Conservation (phyloP, 441 rosid genomes). For the Oxalis stricta region DNA sequence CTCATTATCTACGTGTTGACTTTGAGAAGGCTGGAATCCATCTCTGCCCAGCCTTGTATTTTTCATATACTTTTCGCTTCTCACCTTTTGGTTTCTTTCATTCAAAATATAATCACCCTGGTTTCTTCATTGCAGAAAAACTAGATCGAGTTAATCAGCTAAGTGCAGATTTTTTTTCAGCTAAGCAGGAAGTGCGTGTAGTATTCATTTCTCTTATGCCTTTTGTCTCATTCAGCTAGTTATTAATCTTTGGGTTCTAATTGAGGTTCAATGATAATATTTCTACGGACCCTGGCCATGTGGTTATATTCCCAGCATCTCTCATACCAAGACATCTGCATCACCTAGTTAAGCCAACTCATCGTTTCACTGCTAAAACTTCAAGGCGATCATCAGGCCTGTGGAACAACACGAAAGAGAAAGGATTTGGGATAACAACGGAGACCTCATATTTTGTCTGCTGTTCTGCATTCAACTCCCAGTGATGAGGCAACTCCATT, state of each 20-base stretch:
- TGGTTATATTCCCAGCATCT: slow-evolving; percentile 70
- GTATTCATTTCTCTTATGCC: slow-evolving; percentile 1
- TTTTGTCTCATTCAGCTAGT: neutral
- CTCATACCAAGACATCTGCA: slow-evolving; percentile 59
- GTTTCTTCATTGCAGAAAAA: slow-evolving; percentile 48
- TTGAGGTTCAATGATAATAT: slow-evolving; percentile 75
- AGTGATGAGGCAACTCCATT: slow-evolving; percentile 62
- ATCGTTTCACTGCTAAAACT: slow-evolving; percentile 22
- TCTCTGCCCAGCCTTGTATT: slow-evolving; percentile 46
- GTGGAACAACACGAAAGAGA: slow-evolving; percentile 24
- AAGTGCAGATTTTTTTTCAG: slow-evolving; percentile 44
- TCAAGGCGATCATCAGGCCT: slow-evolving; percentile 24
- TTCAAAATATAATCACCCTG: slow-evolving; percentile 6
- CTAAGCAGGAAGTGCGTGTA: slow-evolving; percentile 59
- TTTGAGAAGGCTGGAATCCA: slow-evolving; percentile 96
- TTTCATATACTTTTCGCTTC: slow-evolving; percentile 9
- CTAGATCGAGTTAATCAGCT: slow-evolving; percentile 66
- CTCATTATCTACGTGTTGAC: slow-evolving; percentile 56
- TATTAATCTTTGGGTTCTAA: slow-evolving; percentile 6
- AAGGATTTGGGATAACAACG: slow-evolving; percentile 57
- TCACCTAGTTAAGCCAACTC: slow-evolving; percentile 49
- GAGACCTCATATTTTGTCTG: slow-evolving; percentile 44
- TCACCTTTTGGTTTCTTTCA: slow-evolving; percentile 5
- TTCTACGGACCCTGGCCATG: slow-evolving; percentile 57
- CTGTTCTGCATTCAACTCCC: slow-evolving; percentile 58